Evolutionary conservation across 805 yeast species (phyloP).

Genomic region (Yamadazyma akitaensis): DNA sequence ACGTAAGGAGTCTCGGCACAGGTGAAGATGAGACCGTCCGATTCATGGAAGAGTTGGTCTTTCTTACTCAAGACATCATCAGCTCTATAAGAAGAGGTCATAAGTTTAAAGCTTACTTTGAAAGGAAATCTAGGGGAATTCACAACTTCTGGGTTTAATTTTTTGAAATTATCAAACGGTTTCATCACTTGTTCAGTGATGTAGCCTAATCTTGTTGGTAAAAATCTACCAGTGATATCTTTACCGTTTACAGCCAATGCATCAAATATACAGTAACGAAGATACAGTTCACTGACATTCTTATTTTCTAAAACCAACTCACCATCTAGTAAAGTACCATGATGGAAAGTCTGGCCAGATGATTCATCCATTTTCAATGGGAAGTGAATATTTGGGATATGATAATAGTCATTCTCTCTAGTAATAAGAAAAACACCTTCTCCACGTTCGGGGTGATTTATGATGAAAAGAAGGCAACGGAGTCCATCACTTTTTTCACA

Average conservation of each 20-base stretch:
- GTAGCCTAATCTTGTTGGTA: constrained; percentile 83
- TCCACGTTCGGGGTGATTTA: constrained; percentile 67
- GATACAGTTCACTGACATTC: constrained; percentile 47
- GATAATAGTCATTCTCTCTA: constrained; percentile 80
- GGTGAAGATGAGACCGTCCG: constrained; percentile 93
- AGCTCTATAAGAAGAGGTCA: constrained; percentile 80
- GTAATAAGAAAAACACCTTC: constrained; percentile 90
- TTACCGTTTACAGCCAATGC: constrained; percentile 81
- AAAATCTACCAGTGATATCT: constrained; percentile 62
- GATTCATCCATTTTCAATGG: constrained; percentile 50
- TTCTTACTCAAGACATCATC: constrained; percentile 69
- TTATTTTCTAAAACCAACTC: constrained; percentile 78
- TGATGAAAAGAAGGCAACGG: constrained; percentile 70
- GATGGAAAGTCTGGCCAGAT: constrained; percentile 60
- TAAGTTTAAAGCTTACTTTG: constrained; percentile 79
- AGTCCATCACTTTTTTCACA: constrained; percentile 97
- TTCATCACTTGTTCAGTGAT: constrained; percentile 75
- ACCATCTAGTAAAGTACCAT: constrained; percentile 90
- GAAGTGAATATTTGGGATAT: constrained; percentile 81
- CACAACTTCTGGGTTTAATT: constrained; percentile 68
- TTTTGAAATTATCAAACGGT: constrained; percentile 74
- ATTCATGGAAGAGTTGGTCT: constrained; percentile 74
- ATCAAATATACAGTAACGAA: constrained; percentile 86
- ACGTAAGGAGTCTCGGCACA: constrained; percentile 84
- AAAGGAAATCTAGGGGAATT: constrained; percentile 68